Conservation (phyloP, 2,329 filamentous ascomycete genomes). For the Coleophoma eucalyptorum region DNA sequence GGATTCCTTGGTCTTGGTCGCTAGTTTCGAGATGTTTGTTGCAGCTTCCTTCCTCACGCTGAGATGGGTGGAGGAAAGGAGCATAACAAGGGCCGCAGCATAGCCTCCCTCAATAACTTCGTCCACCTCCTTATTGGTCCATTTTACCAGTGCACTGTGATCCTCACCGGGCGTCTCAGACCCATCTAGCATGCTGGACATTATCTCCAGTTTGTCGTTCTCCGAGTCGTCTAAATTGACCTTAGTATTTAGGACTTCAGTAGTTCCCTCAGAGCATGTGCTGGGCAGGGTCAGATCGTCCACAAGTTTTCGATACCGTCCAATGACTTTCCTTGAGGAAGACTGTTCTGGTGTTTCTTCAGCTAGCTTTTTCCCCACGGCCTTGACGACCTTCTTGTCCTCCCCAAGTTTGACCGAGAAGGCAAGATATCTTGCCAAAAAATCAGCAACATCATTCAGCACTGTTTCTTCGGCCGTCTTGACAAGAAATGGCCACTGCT, state of each 20-base stretch:
- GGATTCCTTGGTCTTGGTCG: constrained; percentile 60
- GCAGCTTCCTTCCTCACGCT: constrained; percentile 78
- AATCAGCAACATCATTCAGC: constrained; percentile 46
- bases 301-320: constrained; percentile 18
- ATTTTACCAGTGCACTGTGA: constrained; percentile 52
- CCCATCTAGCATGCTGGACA: constrained; percentile 11
- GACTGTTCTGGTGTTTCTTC: constrained; percentile 32
- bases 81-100: constrained; percentile 64
- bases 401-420: constrained; percentile 50
- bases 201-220: constrained; percentile 11
- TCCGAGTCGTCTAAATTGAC: constrained; percentile 5
- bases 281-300: constrained; percentile 19
- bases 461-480: constrained; percentile 42
- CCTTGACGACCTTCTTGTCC: constrained; percentile 39
- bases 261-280: neutral
- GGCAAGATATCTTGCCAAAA: constrained; percentile 55
- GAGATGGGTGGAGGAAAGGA: constrained; percentile 70
- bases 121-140: constrained; percentile 73
- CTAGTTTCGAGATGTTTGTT: constrained; percentile 63
- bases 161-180: constrained; percentile 30
- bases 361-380: constrained; percentile 38
- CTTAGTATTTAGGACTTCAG: neutral
- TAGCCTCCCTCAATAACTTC: constrained; percentile 77
- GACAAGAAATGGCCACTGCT: constrained; percentile 72
- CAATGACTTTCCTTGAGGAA: constrained; percentile 23